Evolutionary conservation across 768 basidiomycete genomes (phyloP).

Genomic region (Leccinum disarticulatum): DNA sequence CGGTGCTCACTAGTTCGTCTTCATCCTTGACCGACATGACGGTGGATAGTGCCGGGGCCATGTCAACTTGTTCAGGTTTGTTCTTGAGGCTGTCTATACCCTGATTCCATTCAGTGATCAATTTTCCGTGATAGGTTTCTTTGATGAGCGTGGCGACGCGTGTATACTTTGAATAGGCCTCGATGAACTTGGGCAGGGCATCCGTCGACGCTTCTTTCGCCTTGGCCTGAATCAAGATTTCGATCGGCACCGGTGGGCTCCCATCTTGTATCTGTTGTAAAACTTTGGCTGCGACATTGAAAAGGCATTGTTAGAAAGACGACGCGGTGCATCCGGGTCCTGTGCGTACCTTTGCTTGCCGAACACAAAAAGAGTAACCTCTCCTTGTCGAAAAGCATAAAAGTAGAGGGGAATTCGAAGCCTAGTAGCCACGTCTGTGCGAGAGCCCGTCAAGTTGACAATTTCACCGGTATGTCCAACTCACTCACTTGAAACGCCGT

Average conservation of each 20-base stretch:
- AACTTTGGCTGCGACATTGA: conserved; percentile 69
- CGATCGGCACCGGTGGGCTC: conserved; percentile 59
- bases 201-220: conserved; percentile 76
- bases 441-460: conserved; percentile 6
- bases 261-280: conserved; percentile 72
- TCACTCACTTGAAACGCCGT: conserved; percentile 82
- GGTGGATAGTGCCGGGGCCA: conserved; percentile 69
- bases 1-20: conserved; percentile 76
- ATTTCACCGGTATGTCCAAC: not conserved
- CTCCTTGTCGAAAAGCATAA: conserved; percentile 79
- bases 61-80: conserved; percentile 78
- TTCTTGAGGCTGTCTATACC: conserved; percentile 50
- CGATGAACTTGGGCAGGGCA: conserved; percentile 66
- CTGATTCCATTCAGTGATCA: conserved; percentile 83
- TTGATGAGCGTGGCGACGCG: conserved; percentile 78
- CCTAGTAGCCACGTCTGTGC: conserved; percentile 92
- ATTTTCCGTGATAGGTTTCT: conserved; percentile 82
- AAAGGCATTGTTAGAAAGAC: conserved; percentile 14
- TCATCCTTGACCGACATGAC: conserved; percentile 88
- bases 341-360: conserved; percentile 73
- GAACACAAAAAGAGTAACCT: conserved; percentile 82
- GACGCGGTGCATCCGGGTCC: conserved; percentile 1
- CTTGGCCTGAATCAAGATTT: conserved; percentile 77
- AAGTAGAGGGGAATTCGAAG: conserved; percentile 95
- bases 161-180: conserved; percentile 56